Percentiles rank a stretch among this genome's conserved stretches.
These are phyloP conservation scores for Eremothecium coryli DNA, from an alignment of 1,139 yeast genomes.

Conservation along the genomic window DNA sequence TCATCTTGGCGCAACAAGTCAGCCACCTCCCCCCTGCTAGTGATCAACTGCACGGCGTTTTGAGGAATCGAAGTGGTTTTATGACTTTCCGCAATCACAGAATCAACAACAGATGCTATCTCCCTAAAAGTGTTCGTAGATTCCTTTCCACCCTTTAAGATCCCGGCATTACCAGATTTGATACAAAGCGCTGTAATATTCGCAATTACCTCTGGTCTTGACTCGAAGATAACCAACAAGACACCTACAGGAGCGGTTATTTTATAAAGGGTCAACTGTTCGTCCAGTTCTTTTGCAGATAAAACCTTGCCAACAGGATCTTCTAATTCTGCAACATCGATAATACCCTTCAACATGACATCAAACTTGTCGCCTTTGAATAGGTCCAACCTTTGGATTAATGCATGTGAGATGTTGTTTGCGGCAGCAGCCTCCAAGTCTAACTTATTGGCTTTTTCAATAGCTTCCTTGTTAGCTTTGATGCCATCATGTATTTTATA, in stretches of 20 bases:
- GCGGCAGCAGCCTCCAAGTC: slow-evolving; percentile 66
- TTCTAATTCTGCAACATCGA: slow-evolving; percentile 78
- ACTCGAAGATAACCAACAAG: slow-evolving; percentile 82
- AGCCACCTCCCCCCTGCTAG: slow-evolving; percentile 82
- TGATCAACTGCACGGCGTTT: slow-evolving; percentile 75
- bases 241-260: slow-evolving; percentile 95
- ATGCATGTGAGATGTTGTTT: slow-evolving; percentile 52
- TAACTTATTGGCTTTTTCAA: slow-evolving; percentile 59
- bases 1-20: slow-evolving; percentile 76
- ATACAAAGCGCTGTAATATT: slow-evolving; percentile 92
- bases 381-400: slow-evolving; percentile 77
- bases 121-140: slow-evolving; percentile 73
- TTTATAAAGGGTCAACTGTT: slow-evolving; percentile 70
- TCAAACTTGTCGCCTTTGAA: slow-evolving; percentile 79
- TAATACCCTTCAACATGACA: slow-evolving; percentile 86
- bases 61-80: slow-evolving; percentile 60
- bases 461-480: slow-evolving; percentile 44
- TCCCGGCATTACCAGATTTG: slow-evolving; percentile 93
- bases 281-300: slow-evolving; percentile 76
- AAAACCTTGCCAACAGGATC: slow-evolving; percentile 89
- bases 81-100: slow-evolving; percentile 39
- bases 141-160: slow-evolving; percentile 95
- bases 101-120: slow-evolving; percentile 64
- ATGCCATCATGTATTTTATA: slow-evolving; percentile 63
- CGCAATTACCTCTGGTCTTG: slow-evolving; percentile 97